Evolutionary conservation across 768 basidiomycete species (phyloP), one percentile per base, ranked within the genome.

Genomic region (Lactarius sp.): DNA sequence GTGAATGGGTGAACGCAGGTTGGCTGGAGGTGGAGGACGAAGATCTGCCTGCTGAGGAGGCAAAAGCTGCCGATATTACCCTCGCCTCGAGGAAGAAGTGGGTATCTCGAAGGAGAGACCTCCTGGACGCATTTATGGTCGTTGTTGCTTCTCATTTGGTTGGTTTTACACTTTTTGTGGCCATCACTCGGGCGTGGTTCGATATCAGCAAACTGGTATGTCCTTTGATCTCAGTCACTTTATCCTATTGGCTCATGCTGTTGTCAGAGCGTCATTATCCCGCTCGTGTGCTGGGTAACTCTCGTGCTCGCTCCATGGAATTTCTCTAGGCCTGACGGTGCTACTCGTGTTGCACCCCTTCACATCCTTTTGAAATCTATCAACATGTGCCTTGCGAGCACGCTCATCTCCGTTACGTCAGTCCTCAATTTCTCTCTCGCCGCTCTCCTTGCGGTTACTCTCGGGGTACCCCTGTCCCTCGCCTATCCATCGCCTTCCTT

Each of bases 391-490:
- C 75, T 90, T 52, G 83, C 92, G 27, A 96, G 96, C 3, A 88
- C 90, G 1, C 81, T 94, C 55, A 88, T 97, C 66, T 94, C 86
- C 22, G 84, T 92, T 42, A 86, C 85, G 34, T 88, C 92, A 16
- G 86, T 97, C 63, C 84, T 97, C 72, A 97, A 98, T 74, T 96
- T 96, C 75, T 93, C 92, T 8, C 85, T 98, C 20, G 91, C 95
- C 0, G 85, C 87, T 22, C 71, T 80, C 22, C 79, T 96, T 18
- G 83, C 89, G 0, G 71, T 88, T 33, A 69, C 83, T 9, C 79
- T 93, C 18, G 85, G 86, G 8, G 47, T 87, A 10, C 88, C 92
- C 0, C 79, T 93, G n/a, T 63, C 76, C 16, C 75, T 83, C 27
- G 60, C 81, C 9, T 74, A 79, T 13, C 75, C 78, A 7, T 69